These are phyloP conservation scores for Cyberlindnera saturnus DNA, from an alignment of 805 yeast species.

Conservation along the genomic window DNA sequence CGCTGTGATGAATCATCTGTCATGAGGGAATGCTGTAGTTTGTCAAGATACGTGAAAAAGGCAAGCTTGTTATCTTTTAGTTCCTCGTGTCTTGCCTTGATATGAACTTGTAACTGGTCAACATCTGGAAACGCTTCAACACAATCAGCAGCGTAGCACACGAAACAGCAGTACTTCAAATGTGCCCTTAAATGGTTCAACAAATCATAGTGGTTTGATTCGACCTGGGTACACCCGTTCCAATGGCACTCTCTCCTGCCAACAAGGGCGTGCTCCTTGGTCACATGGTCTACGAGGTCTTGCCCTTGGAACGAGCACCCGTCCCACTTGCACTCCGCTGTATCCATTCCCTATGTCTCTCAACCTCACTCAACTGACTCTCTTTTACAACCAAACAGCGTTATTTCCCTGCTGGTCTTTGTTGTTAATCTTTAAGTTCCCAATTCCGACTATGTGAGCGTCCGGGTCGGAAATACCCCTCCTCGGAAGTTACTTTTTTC, in stretches of 20 bases:
- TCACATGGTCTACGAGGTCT: conserved; percentile 7
- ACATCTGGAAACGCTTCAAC: conserved; percentile 50
- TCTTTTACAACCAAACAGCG: not conserved
- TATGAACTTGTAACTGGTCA: conserved; percentile 60
- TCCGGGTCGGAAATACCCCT: too few relatives aligned
- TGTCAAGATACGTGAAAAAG: conserved; percentile 15
- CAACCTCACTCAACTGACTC: too few relatives aligned
- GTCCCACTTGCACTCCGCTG: conserved; percentile 12
- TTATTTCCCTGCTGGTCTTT: not conserved
- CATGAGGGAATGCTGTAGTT: conserved; percentile 5
- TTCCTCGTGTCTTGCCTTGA: conserved; percentile 45
- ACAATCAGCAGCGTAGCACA: conserved; percentile 64
- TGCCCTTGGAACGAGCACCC: conserved; percentile 2
- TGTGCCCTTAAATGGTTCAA: conserved; percentile 60
- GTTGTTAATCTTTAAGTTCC: too few relatives aligned
- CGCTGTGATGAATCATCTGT: not conserved
- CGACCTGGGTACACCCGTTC: conserved; percentile 50
- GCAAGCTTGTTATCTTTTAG: conserved; percentile 6
- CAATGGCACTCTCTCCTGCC: conserved; percentile 40
- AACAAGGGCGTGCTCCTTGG: conserved; percentile 6
- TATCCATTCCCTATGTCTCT: not conserved
- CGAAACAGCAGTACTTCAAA: conserved; percentile 60
- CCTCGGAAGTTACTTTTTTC: not conserved
- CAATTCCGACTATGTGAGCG: too few relatives aligned
- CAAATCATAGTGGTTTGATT: conserved; percentile 49